A percentile compares a stretch with the other conserved stretches of the same genome.
Conservation (phyloP, 2,329 filamentous ascomycete genomes). For the Talaromyces pinophilus region DNA sequence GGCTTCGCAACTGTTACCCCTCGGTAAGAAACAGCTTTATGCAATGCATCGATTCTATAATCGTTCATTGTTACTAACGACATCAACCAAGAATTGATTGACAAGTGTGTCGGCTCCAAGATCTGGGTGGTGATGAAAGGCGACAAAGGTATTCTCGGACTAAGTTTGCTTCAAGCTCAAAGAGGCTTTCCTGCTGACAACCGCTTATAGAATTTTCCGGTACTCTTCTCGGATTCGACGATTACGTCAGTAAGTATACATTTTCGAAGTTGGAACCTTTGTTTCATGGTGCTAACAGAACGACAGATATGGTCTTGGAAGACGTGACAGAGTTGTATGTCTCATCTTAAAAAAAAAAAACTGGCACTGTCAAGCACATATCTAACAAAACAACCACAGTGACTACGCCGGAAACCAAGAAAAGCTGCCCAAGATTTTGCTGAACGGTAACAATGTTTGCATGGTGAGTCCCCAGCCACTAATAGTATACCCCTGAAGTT, state of each 20-base stretch:
- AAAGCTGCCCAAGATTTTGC: constrained; percentile 88
- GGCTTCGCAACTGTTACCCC: constrained; percentile 72
- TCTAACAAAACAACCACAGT: constrained; percentile 49
- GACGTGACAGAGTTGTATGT: constrained; percentile 92
- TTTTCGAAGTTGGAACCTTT: not conserved
- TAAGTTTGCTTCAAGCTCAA: not conserved
- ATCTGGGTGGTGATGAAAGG: constrained; percentile 99
- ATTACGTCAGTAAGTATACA: constrained; percentile 92
- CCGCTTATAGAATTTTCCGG: constrained; percentile 79
- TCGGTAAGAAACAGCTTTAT: constrained; percentile 54
- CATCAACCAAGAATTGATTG: constrained; percentile 77
- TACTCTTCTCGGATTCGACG: constrained; percentile 91
- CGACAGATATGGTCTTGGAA: constrained; percentile 91
- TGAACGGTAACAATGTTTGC: constrained; percentile 99
- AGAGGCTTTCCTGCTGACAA: not conserved
- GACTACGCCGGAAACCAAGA: constrained; percentile 87
- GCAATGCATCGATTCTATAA: not conserved
- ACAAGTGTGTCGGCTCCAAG: constrained; percentile 95
- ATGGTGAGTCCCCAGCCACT: constrained; percentile 68
- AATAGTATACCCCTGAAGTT: too few relatives aligned
- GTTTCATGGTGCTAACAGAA: not conserved
- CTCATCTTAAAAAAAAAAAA: not conserved
- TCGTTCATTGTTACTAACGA: not conserved
- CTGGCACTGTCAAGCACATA: not conserved
- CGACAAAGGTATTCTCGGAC: constrained; percentile 74